These are phyloP conservation scores for Spatholobus suberectus DNA, from an alignment of 306 rosid species.

Conservation along the genomic window DNA sequence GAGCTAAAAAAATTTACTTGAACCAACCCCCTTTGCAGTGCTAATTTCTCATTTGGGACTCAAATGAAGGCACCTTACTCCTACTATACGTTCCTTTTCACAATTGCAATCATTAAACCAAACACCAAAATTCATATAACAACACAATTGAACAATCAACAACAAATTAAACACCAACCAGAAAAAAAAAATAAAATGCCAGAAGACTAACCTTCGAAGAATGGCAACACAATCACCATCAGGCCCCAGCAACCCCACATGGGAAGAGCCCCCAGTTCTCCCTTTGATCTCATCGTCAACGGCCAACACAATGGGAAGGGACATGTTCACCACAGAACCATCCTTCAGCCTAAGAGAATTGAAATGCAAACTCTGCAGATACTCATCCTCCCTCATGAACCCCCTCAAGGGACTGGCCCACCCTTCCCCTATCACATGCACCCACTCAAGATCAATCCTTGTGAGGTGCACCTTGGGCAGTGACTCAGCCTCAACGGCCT, in stretches of 20 bases:
- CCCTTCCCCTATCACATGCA: constrained; percentile 88
- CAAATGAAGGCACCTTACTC: background rate
- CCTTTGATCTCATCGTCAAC: constrained; percentile 75
- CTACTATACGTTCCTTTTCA: background rate
- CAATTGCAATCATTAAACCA: background rate
- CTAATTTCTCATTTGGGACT: background rate
- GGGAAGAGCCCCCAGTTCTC: constrained; percentile 58
- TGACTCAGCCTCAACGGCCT: constrained; percentile 58
- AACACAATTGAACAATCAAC: constrained; percentile 7
- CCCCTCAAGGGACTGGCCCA: constrained; percentile 96
- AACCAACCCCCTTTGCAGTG: background rate
- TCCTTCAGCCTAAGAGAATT: constrained; percentile 66
- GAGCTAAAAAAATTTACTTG: background rate
- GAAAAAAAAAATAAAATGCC: background rate
- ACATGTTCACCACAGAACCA: constrained; percentile 88
- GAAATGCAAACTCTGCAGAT: constrained; percentile 93
- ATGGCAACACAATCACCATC: constrained; percentile 73
- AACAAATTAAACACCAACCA: background rate
- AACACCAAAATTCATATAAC: background rate
- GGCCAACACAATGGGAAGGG: constrained; percentile 94
- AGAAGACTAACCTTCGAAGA: constrained; percentile 71
- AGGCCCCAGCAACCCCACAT: constrained; percentile 76
- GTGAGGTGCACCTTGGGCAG: constrained; percentile 68
- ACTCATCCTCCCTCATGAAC: constrained; percentile 93
- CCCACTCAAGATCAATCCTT: constrained; percentile 91